Conservation (phyloP, 345 rosid genomes). For the Linum trigynum region DNA sequence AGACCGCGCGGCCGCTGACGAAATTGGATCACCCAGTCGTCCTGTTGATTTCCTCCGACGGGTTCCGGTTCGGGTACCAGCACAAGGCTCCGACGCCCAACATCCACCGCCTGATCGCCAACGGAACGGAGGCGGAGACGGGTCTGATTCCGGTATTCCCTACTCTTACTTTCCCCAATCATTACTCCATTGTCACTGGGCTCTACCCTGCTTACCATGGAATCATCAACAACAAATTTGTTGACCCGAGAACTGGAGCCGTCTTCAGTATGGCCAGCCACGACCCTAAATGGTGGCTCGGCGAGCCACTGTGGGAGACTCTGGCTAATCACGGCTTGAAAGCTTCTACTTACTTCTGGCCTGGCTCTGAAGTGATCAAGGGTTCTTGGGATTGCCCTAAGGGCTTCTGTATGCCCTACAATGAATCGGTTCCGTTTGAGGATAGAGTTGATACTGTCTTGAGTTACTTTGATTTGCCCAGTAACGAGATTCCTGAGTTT, state of each 20-base stretch:
- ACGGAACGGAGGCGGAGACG: background rate
- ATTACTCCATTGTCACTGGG: background rate
- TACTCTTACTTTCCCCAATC: background rate
- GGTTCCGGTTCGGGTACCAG: constrained; percentile 1
- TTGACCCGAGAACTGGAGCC: background rate
- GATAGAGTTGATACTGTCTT: background rate
- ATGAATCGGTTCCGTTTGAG: background rate
- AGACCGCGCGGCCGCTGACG: background rate
- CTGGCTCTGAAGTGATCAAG: background rate
- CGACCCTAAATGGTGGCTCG: background rate
- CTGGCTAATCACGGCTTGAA: background rate
- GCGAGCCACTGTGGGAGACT: background rate
- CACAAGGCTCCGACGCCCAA: background rate
- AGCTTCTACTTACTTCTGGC: background rate
- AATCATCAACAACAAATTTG: background rate
- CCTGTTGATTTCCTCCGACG: background rate
- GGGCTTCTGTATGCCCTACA: background rate
- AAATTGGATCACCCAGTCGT: background rate
- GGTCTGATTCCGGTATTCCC: background rate
- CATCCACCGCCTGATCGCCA: background rate
- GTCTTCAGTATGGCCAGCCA: background rate
- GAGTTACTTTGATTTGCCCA: background rate
- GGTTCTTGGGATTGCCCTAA: background rate
- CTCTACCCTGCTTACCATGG: background rate
- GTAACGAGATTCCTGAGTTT: background rate